Evolutionary conservation across 495 filamentous ascomycete genomes (phyloP).

Genomic region (Neurospora sp.): DNA sequence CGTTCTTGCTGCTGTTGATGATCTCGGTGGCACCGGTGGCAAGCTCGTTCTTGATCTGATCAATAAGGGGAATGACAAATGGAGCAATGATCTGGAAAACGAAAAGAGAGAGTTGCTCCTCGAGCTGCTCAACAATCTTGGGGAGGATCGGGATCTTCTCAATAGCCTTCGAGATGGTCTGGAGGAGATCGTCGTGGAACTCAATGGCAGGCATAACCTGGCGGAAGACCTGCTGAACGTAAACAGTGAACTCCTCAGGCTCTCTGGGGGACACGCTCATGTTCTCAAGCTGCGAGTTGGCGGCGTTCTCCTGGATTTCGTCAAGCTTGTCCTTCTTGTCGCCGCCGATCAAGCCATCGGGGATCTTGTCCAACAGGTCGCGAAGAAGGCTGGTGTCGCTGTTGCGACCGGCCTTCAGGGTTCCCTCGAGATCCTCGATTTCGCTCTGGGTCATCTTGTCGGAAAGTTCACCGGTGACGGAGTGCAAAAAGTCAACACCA

Average conservation of each 20-base stretch:
- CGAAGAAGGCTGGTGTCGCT: conserved; percentile 57
- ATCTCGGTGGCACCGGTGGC: conserved; percentile 76
- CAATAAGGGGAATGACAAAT: conserved; percentile 73
- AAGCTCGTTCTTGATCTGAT: conserved; percentile 75
- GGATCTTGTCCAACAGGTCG: conserved; percentile 67
- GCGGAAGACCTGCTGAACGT: conserved; percentile 54
- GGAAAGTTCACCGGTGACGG: conserved; percentile 77
- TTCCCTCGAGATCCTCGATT: conserved; percentile 69
- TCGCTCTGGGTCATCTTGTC: conserved; percentile 86
- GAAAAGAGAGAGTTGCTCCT: conserved; percentile 71
- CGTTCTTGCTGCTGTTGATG: conserved; percentile 65
- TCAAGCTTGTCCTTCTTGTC: conserved; percentile 57
- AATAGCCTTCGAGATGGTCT: conserved; percentile 63
- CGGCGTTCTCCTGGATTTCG: conserved; percentile 57
- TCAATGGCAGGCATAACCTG: conserved; percentile 79
- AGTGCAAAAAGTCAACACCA: conserved; percentile 77
- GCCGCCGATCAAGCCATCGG: conserved; percentile 61
- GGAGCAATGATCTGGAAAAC: conserved; percentile 81
- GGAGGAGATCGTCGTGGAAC: conserved; percentile 80
- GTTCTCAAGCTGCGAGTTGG: conserved; percentile 55
- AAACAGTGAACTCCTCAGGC: conserved; percentile 63
- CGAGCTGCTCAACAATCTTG: conserved; percentile 67
- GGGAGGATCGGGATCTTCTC: conserved; percentile 73
- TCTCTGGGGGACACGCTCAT: conserved; percentile 57
- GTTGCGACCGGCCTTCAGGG: conserved; percentile 49